Base-by-base conservation (phyloP, 148 eudicot genomes). In the Rhododendron griersonianum region DNA sequence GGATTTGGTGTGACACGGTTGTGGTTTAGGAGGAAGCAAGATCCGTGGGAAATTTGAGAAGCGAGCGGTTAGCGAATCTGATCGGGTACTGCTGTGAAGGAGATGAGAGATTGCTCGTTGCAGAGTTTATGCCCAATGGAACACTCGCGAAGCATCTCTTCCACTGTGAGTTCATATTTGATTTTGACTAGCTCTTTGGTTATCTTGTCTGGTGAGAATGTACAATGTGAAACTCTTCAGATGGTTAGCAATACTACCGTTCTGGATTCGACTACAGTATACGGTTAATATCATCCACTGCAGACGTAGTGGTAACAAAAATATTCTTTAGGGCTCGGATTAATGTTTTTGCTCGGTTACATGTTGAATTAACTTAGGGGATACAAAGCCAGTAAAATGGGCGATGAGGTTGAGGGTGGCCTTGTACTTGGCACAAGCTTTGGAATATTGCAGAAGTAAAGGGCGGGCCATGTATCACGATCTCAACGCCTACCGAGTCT, bases 331-430 rank as follows among this genome's bases (percentile, higher is more conserved):
- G 2, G 3, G 35, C 14, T 19, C 1, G 18, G 33, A 48, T 48
- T 47, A 9, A 9, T 0, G 3, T 33, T 75, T 71, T 71, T 57
- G 10, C 74, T 55, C 25, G 39, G 35, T 74, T 76, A 14, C 11
- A 10, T n/a, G 18, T 63, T 86, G 84, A 33, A 75, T 73, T 84
- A 53, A 45, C 44, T 67, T 48, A 93, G 96, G 96, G 96, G 96
- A 93, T 82, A 88, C 81, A 16, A 93, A 92, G 69, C 94, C 93
- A 0, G 89, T 93, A 92, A 91, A 93, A 86, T 93, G 96, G 96
- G 91, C 93, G 83, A 93, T 93, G 96, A 87, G 96, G 84, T 75
- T 93, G 89, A 92, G 96, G 88, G 96, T 93, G 53, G 94, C 94
- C 15, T 84, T 92, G 86, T 89, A 88, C 81, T 88, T 93, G 88